Percentiles rank a stretch among this genome's conserved stretches.
Conservation (phyloP, 1,284 basidiomycete genomes). For the Stereum hirsutum region DNA sequence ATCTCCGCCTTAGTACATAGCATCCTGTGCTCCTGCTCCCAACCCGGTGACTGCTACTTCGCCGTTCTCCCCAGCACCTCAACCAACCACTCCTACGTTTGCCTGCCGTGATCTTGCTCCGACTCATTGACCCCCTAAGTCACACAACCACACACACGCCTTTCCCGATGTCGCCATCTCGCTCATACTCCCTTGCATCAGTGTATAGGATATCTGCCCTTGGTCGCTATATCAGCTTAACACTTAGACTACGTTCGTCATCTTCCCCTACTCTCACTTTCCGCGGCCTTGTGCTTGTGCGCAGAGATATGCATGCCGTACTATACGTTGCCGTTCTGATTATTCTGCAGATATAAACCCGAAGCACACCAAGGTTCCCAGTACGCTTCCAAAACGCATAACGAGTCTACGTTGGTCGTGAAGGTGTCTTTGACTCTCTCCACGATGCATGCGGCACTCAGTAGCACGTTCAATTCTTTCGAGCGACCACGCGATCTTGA, state of each 20-base stretch:
- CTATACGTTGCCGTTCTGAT: background rate
- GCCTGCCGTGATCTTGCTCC: too few relatives aligned
- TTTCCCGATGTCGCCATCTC: too few relatives aligned
- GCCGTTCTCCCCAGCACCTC: conserved; percentile 18
- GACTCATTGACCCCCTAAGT: too few relatives aligned
- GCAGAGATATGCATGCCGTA: too few relatives aligned
- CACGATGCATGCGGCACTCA: background rate
- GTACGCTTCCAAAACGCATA: conserved; percentile 72
- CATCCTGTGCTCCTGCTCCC: too few relatives aligned
- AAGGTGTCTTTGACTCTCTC: conserved; percentile 35
- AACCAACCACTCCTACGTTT: too few relatives aligned
- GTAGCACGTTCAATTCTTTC: background rate
- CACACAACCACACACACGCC: too few relatives aligned
- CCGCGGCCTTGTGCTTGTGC: too few relatives aligned
- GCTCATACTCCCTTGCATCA: too few relatives aligned
- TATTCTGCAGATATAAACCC: conserved; percentile 55
- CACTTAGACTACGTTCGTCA: conserved; percentile 20
- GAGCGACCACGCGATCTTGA: background rate
- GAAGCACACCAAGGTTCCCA: conserved; percentile 82
- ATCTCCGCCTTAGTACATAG: too few relatives aligned
- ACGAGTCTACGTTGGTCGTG: conserved; percentile 70
- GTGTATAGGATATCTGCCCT: conserved; percentile 41
- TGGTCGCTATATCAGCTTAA: conserved; percentile 67
- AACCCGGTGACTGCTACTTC: too few relatives aligned
- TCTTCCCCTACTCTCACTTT: too few relatives aligned